Base-by-base conservation (phyloP, 495 filamentous ascomycete species). In the Wilcoxina mikolae region DNA sequence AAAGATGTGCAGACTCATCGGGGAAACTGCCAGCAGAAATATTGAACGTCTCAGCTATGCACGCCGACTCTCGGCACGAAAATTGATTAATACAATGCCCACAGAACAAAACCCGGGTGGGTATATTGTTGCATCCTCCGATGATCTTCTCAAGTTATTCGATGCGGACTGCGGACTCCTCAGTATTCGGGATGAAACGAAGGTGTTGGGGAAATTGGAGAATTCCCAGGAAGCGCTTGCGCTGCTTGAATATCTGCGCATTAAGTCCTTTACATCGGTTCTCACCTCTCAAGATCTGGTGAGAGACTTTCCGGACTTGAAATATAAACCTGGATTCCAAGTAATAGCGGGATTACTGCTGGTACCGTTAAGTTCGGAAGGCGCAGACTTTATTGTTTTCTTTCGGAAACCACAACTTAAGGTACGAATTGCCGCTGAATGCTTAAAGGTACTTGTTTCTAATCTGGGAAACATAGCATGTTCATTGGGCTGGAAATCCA, bases 1-100 rank as follows among this genome's bases (percentile, higher is more conserved):
- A 12, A 94, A 93, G 68, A 87, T 96, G 82, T 95, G 90, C 65
- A 78, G 87, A n/a, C 69, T 95, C 15, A 76, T 96, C 24, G 86
- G 89, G 3, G 90, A 96, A 58, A 84, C 78, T 0, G 85, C 85
- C 2, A 91, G 88, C 2, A 72, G 84, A 46, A 95, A 93, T 58
- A 87, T 96, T 31, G 89, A 95, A 64, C 77, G 88, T 23, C 74
- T 95, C 2, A 91, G 85, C 0, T 94, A 93, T 60, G 82, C 85
- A 2, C 88, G 85, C 0, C 77, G 87, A 23, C 71, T 95, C 0
- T 85, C 94, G 56, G 82, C 83, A 3, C 74, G 84, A 20, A 87
- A 88, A 66, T 73, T 90, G 3, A 94, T 83, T 58, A 88, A 82
- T 58, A 80, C 78, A 0, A 79, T 85, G 18, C 85, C 89, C 0